Base-by-base conservation (phyloP, 352 stramenopile genomes). In the Achlya hypogyna region DNA sequence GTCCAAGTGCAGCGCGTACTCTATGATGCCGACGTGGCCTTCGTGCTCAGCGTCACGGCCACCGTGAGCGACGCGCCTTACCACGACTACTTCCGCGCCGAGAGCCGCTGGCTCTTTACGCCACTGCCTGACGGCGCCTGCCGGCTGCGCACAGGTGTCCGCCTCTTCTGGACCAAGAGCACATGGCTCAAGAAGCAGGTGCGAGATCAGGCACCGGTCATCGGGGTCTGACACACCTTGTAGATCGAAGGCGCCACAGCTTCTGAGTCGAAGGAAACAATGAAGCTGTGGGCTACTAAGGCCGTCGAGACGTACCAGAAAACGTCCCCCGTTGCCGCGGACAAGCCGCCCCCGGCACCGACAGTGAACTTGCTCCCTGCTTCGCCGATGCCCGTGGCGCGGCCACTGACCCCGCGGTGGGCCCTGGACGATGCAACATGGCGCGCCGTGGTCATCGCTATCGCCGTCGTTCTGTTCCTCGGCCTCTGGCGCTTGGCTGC, bases 121-220 rank as follows among this genome's bases (percentile, higher is more conserved):
- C 75, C 80, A 20, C 87, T 73, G 8, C 63, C 72, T 32, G 78
- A 79, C 0, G 67, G 65, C 10, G 62, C 64, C 14, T 90, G 78
- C 32, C 78, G 72, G 42, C 53, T 75, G 18, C 79, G 89, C 66
- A 79, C 89, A 3, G 86, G 86, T 5, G 75, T 92, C 52, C 79
- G 77, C 14, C 68, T 94, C 8, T 71, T 86, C 23, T 94, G 82
- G 81, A 65, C 78, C 28, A 94, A 94, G 63, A 93, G 74, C 74
- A 94, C 86, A 28, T 94, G 86, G 86, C 69, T 94, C 28, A 94
- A 93, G 72, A 92, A 92, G 43, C 86, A 93, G 78, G 83, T 92
- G 71, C 9, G 70, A 40, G 43, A 3, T 9, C 20, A 31, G 38
- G 9, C 10, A 42, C 32, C 62, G 14, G 58, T 12, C 40, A 6